Evolutionary conservation across 257 asterid genomes (phyloP).

Genomic region (Petrea volubilis): DNA sequence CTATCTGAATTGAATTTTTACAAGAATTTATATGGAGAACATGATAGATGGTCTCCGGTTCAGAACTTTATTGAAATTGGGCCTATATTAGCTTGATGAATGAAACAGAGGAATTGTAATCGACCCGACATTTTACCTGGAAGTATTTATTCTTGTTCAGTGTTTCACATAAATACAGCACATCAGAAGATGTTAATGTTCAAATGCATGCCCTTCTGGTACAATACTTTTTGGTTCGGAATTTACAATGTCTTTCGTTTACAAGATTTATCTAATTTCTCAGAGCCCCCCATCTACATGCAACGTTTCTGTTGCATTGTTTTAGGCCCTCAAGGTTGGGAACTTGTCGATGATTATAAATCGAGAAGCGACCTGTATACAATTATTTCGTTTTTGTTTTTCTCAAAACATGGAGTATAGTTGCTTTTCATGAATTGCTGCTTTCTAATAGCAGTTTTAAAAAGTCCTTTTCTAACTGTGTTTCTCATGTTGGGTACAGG

Average conservation of each 20-base stretch:
- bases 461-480: neutral
- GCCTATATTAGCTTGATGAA: neutral
- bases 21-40: neutral
- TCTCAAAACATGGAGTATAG: neutral
- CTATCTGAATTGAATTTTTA: neutral
- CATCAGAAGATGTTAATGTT: neutral
- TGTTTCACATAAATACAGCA: neutral
- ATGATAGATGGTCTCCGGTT: neutral
- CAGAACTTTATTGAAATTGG: neutral
- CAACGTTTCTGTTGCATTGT: neutral
- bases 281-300: neutral
- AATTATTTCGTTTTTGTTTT: neutral
- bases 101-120: neutral
- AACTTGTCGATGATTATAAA: neutral
- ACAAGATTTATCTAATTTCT: too few relatives aligned
- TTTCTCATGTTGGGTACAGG: conserved; percentile 15
- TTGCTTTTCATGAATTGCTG: neutral
- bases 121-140: neutral
- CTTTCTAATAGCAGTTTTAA: neutral
- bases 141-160: neutral
- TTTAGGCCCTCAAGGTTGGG: neutral
- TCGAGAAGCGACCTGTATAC: neutral
- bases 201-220: neutral
- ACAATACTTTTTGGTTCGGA: neutral
- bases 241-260: neutral